Evolutionary conservation across 2,329 filamentous ascomycete species (phyloP).

Genomic region (Colletotrichum gigasporum): DNA sequence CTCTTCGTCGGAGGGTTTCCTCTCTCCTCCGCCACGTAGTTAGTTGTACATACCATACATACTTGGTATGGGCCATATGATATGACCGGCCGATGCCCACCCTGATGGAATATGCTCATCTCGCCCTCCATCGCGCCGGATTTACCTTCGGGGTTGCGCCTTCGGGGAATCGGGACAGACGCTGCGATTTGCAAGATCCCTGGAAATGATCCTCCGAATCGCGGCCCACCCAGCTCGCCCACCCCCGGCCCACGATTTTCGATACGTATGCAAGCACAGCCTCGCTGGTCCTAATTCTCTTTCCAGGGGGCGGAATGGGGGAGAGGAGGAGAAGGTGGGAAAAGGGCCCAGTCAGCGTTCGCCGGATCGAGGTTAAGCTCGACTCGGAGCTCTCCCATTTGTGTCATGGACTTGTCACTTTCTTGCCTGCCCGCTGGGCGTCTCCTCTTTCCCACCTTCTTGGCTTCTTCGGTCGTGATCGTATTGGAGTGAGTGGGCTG

Average conservation of each 20-base stretch:
- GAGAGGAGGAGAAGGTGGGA: neutral
- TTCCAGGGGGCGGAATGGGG: neutral
- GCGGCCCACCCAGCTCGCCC: conserved; percentile 13
- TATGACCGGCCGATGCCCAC: no score
- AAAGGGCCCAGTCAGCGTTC: neutral
- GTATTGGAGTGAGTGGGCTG: neutral
- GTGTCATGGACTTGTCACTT: neutral
- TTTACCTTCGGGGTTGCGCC: conserved; percentile 13
- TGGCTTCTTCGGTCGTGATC: neutral
- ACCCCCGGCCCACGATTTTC: conserved; percentile 13
- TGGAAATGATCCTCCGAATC: conserved; percentile 32
- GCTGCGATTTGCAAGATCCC: conserved; percentile 32
- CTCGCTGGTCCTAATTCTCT: conserved; percentile 1
- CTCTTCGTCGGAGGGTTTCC: conserved; percentile 6
- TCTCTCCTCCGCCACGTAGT: conserved; percentile 6
- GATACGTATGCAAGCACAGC: conserved; percentile 29
- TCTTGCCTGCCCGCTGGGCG: neutral
- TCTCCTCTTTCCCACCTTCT: no score
- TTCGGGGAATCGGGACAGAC: conserved; percentile 27
- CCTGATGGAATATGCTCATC: conserved; percentile 10
- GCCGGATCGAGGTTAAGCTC: conserved; percentile 24
- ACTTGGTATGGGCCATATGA: no score
- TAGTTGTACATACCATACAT: no score
- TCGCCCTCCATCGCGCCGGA: neutral
- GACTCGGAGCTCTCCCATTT: conserved; percentile 24